Percentiles rank a stretch among this genome's conserved stretches.
phyloP scores from a whole-genome alignment of 2,329 filamentous ascomycete genomes.

The Aspergillus neoniger region DNA sequence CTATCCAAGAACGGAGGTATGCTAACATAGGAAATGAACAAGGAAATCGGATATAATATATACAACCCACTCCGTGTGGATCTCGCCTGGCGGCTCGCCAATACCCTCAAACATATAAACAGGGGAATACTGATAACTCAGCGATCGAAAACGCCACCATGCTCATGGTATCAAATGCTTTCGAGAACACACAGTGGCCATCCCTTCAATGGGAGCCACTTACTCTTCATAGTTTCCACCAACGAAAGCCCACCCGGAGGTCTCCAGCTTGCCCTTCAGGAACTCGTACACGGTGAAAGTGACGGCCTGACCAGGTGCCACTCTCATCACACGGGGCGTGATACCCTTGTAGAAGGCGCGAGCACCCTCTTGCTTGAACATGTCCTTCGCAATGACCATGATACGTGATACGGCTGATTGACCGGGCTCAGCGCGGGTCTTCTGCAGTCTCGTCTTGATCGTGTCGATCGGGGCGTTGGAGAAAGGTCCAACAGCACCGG shows the following conservation, averaged over 20 bases:
- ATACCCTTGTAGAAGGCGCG: conserved; percentile 99
- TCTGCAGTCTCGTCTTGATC: conserved; percentile 96
- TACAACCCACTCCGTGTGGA: conserved; percentile 21
- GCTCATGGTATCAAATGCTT: conserved; percentile 32
- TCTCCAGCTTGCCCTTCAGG: conserved; percentile 72
- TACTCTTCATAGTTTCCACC: conserved; percentile 67
- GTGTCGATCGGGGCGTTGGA: conserved; percentile 98
- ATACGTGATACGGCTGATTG: conserved; percentile 81
- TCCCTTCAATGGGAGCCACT: conserved; percentile 9
- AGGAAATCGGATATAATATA: conserved; percentile 20
- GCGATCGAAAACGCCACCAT: conserved; percentile 31
- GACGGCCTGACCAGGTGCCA: conserved; percentile 88
- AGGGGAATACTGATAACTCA: conserved; percentile 20
- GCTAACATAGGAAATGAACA: conserved; percentile 15
- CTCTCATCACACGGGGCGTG: conserved; percentile 94
- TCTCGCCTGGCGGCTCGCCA: conserved; percentile 12
- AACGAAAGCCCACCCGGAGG: conserved; percentile 60
- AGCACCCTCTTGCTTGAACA: conserved; percentile 92
- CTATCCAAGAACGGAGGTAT: conserved; percentile 1
- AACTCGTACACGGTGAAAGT: conserved; percentile 77
- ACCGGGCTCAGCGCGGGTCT: conserved; percentile 78
- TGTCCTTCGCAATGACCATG: conserved; percentile 72
- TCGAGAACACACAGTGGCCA: conserved; percentile 21
- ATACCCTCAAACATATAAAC: conserved; percentile 12
- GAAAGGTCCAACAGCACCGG: conserved; percentile 91